Evolutionary conservation across 306 rosid species (phyloP).

Genomic region (Prunus fruticosa): DNA sequence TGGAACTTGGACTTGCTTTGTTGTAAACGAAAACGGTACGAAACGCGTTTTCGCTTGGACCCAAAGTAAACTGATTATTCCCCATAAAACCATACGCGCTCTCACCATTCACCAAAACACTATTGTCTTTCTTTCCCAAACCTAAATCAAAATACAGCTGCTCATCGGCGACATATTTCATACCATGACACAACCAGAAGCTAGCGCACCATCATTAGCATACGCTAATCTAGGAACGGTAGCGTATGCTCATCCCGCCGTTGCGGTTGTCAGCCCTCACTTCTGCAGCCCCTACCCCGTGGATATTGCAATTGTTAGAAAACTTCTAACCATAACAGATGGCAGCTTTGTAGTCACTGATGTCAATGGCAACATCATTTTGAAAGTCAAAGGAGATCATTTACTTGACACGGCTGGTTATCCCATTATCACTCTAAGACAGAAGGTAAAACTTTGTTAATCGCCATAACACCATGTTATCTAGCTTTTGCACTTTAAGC

Average conservation of each 20-base stretch:
- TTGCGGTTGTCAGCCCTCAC: constrained; percentile 33
- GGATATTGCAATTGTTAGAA: constrained; percentile 39
- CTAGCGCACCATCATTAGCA: too few species aligned
- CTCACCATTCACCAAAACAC: too few species aligned
- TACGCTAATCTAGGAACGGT: too few species aligned
- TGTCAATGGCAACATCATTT: constrained; percentile 38
- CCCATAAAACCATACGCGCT: too few species aligned
- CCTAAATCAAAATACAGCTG: too few species aligned
- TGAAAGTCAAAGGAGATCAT: constrained; percentile 37
- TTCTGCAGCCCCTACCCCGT: constrained; percentile 39
- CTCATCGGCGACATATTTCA: too few species aligned
- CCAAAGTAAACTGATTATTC: too few species aligned
- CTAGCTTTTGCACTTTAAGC: not conserved
- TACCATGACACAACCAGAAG: too few species aligned
- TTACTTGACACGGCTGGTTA: constrained; percentile 42
- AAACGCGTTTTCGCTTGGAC: not conserved
- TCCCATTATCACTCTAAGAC: constrained; percentile 34
- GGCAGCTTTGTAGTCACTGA: constrained; percentile 47
- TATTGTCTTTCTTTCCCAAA: too few species aligned
- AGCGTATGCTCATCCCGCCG: too few species aligned
- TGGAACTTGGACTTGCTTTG: not conserved
- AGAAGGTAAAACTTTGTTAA: constrained; percentile 25
- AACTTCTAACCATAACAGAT: constrained; percentile 27
- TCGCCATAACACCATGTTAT: not conserved
- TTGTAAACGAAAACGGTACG: not conserved